phyloP scores from a whole-genome alignment of 352 stramenopile species.

The Pythium grandisporangium region DNA sequence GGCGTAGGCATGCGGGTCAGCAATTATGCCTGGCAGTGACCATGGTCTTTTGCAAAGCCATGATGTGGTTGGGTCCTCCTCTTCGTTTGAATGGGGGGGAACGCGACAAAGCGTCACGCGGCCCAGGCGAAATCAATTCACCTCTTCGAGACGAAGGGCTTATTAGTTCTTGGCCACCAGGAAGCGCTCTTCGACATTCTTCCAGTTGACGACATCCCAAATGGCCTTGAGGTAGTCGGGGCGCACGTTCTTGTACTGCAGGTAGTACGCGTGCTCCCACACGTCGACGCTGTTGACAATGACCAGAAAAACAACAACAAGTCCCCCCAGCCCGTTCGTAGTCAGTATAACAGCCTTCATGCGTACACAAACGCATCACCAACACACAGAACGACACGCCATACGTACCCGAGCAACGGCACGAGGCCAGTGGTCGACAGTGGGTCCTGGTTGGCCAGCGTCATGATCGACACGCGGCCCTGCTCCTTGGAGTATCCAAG shows the following conservation, averaged over 20 bases:
- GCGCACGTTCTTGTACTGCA: slow-evolving; percentile 96
- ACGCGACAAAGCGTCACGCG: neutral
- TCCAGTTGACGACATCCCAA: slow-evolving; percentile 95
- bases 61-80: no score
- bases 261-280: slow-evolving; percentile 96
- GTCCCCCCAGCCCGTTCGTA: neutral
- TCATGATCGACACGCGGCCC: slow-evolving; percentile 85
- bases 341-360: neutral
- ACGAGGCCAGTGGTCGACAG: slow-evolving; percentile 93
- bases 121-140: neutral
- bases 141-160: neutral
- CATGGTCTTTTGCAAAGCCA: no score
- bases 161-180: slow-evolving; percentile 58
- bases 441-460: slow-evolving; percentile 94
- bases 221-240: slow-evolving; percentile 93
- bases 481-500: slow-evolving; percentile 88
- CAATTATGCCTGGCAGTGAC: no score
- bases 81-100: slow-evolving; percentile 3
- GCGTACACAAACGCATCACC: neutral
- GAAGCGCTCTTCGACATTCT: slow-evolving; percentile 82
- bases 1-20: no score
- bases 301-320: slow-evolving; percentile 3
- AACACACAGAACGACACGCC: neutral
- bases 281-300: slow-evolving; percentile 92
- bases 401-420: slow-evolving; percentile 87